Percentiles rank a stretch among this genome's conserved stretches.
These are phyloP conservation scores for Purshia tridentata DNA, from an alignment of 306 rosid genomes.

Conservation along the genomic window DNA sequence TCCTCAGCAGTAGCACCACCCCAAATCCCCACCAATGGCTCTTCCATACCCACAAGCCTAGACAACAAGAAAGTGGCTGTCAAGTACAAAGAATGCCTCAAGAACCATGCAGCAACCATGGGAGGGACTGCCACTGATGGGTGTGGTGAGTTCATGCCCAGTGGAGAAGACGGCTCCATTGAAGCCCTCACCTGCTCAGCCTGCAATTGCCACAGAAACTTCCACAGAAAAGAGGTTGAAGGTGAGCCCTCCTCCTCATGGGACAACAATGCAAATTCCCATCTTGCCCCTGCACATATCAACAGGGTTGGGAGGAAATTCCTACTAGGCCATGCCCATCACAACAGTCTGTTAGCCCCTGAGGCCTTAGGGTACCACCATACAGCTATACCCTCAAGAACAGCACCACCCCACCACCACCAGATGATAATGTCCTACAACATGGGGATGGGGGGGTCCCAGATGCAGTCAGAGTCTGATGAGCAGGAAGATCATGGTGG, in stretches of 20 bases:
- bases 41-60: conserved; percentile 18
- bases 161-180: conserved; percentile 71
- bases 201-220: conserved; percentile 87
- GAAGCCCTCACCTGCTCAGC: conserved; percentile 87
- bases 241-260: conserved; percentile 26
- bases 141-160: conserved; percentile 94
- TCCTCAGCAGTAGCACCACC: conserved; percentile 22
- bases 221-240: conserved; percentile 75
- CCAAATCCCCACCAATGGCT: conserved; percentile 5
- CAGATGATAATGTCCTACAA: conserved; percentile 73
- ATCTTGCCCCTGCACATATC: not conserved
- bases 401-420: conserved; percentile 38
- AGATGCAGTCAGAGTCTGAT: conserved; percentile 59
- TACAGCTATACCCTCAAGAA: conserved; percentile 51
- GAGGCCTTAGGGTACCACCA: conserved; percentile 50
- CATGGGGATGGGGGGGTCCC: conserved; percentile 37
- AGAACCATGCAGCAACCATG: conserved; percentile 92
- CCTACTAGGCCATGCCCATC: conserved; percentile 35
- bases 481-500: conserved; percentile 22
- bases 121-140: conserved; percentile 91
- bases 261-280: not conserved
- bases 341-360: conserved; percentile 33
- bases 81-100: conserved; percentile 74
- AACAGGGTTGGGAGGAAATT: conserved; percentile 38
- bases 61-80: conserved; percentile 16